A percentile compares a stretch with the other conserved stretches of the same genome.
Conservation (phyloP, 306 rosid species). For the Carpinus viminea region DNA sequence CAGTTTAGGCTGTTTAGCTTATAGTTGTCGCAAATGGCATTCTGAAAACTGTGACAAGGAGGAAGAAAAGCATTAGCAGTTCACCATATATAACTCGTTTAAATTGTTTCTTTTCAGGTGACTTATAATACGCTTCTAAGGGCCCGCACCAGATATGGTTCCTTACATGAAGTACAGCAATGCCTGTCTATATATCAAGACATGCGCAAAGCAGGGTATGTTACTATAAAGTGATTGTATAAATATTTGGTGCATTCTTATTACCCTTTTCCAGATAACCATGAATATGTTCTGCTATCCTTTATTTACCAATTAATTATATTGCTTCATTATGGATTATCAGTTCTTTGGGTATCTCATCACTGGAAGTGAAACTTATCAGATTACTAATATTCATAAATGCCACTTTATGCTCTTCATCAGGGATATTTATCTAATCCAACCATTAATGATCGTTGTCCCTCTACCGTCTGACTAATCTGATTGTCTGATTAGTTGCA, state of each 20-base stretch:
- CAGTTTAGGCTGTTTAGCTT: not conserved
- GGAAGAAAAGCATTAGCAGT: not conserved
- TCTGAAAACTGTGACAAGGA: conserved; percentile 10
- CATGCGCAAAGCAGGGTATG: conserved; percentile 94
- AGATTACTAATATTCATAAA: no score
- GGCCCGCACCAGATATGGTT: conserved; percentile 78
- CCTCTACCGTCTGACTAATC: no score
- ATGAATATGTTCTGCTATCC: conserved; percentile 3
- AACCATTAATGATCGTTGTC: no score
- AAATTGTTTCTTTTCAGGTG: conserved; percentile 52
- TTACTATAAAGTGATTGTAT: not conserved
- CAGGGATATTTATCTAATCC: no score
- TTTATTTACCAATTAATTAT: conserved; percentile 13
- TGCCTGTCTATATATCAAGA: conserved; percentile 85
- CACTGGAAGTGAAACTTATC: no score
- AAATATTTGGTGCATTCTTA: conserved; percentile 6
- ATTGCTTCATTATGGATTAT: not conserved
- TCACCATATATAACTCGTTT: not conserved
- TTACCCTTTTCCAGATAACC: conserved; percentile 10
- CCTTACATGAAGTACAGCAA: conserved; percentile 79
- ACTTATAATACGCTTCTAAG: conserved; percentile 82
- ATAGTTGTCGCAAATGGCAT: not conserved
- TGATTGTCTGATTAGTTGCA: no score
- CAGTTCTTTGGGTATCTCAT: no score
- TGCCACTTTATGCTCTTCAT: no score